Evolutionary conservation across 768 basidiomycete species (phyloP), one percentile per base, ranked within the genome.

Genomic region (Pholiota molesta): DNA sequence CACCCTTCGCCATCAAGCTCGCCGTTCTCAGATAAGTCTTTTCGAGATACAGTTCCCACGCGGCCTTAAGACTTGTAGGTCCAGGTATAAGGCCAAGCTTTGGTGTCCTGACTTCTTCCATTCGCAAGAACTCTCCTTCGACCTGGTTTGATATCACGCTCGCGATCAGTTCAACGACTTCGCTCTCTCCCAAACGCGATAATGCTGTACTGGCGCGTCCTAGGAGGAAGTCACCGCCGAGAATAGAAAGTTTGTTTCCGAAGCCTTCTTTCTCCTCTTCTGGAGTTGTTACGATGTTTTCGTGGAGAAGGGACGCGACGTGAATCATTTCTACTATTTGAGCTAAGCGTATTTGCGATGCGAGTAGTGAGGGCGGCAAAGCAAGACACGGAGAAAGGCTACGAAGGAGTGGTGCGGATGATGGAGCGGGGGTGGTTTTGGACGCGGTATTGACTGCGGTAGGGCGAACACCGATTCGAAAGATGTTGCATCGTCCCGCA

Each of bases 301-400:
- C 94, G 73, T 99, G 97, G 17, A 99, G 79, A 10, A 95, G 82
- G 3, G 92, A 95, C 26, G 97, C 96, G 63, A 98, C 91, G 72
- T 99, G 95, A 52, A 99, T 92, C 95, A 99, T 97, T 74, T 99
- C 97, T 56, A 94, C 89, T 47, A 99, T 96, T 70, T 97, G 95
- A 4, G 96, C 97, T 35, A 99, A 86, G 31, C 96, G 90, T 31
- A 90, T 77, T 75, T 99, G 97, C 1, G 95, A 89, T 16, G 97
- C 94, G 6, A 99, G 85, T 49, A 92, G 81, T 57, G 69, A 74
- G 60, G 77, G 73, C 33, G 74, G 78, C 16, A 70, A 70, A 42
- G 68, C 64, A 52, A 77, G 69, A 52, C 58, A 62, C 23, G 62
- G 66, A 42, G 67, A 65, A 45, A 67, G 71, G 63, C 16, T 64